These are phyloP conservation scores for Coffea canephora DNA, from an alignment of 257 asterid species.

Conservation along the genomic window DNA sequence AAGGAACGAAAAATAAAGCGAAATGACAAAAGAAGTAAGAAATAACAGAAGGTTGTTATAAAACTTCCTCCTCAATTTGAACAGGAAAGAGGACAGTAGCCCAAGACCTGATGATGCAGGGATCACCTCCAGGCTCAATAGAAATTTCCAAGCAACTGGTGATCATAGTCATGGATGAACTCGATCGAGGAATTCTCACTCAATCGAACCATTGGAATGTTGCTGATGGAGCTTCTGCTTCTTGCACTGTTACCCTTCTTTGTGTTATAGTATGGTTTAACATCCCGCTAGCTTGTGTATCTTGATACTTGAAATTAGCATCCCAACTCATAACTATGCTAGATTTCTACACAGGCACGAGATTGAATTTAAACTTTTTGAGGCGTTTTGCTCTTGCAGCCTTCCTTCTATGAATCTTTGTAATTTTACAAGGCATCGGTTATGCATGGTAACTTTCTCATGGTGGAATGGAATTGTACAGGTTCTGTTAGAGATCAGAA, in stretches of 20 bases:
- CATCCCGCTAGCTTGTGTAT: conserved; percentile 37
- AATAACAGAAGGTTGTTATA: conserved; percentile 2
- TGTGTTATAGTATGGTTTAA: conserved; percentile 61
- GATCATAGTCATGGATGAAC: conserved; percentile 47
- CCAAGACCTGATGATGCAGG: conserved; percentile 19
- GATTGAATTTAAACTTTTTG: not conserved
- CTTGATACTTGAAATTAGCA: not conserved
- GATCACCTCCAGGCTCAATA: conserved; percentile 16
- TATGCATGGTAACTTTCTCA: too few relatives aligned
- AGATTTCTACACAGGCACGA: too few relatives aligned
- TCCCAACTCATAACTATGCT: too few relatives aligned
- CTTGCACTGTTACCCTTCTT: conserved; percentile 47
- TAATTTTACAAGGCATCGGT: too few relatives aligned
- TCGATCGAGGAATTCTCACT: conserved; percentile 49
- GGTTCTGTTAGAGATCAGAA: conserved; percentile 62
- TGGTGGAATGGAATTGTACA: conserved; percentile 17
- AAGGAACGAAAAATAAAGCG: too few relatives aligned
- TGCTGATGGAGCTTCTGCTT: conserved; percentile 32
- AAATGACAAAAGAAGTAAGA: not conserved
- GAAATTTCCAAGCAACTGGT: conserved; percentile 40
- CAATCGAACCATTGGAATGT: conserved; percentile 49
- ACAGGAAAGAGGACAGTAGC: conserved; percentile 1
- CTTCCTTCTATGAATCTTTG: not conserved
- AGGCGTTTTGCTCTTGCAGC: not conserved
- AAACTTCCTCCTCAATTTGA: conserved; percentile 10